phyloP scores from a whole-genome alignment of 2,329 filamentous ascomycete genomes.

The Cordyceps militaris region DNA sequence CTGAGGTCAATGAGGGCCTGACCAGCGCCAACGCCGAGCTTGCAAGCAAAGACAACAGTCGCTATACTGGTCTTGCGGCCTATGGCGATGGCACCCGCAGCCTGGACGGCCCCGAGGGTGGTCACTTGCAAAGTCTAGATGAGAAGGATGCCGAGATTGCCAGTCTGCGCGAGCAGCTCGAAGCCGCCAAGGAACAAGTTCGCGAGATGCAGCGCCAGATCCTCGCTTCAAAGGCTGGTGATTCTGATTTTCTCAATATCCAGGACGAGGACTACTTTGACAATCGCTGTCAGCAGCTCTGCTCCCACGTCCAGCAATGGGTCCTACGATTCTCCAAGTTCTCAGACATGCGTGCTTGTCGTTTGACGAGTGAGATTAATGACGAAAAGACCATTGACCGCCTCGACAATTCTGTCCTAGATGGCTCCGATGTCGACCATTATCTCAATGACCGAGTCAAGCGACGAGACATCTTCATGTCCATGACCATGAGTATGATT shows the following conservation, averaged over 20 bases:
- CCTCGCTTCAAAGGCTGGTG: conserved; percentile 50
- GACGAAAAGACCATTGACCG: conserved; percentile 92
- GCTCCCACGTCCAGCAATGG: conserved; percentile 95
- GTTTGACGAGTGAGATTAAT: conserved; percentile 73
- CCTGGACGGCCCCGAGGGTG: conserved; percentile 58
- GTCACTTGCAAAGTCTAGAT: conserved; percentile 58
- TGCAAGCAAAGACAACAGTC: conserved; percentile 65
- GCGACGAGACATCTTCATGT: conserved; percentile 94
- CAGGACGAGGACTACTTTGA: conserved; percentile 95
- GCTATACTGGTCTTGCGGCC: conserved; percentile 59
- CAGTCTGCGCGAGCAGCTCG: conserved; percentile 69
- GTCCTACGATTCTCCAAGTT: conserved; percentile 96
- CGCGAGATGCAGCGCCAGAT: conserved; percentile 47
- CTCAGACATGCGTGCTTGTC: conserved; percentile 84
- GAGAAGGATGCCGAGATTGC: conserved; percentile 81
- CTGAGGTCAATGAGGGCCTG: conserved; percentile 75
- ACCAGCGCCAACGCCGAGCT: conserved; percentile 71
- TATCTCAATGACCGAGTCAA: conserved; percentile 83
- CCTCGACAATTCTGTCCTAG: conserved; percentile 87
- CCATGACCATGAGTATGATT: conserved; percentile 97
- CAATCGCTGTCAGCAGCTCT: conserved; percentile 85
- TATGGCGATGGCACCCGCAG: conserved; percentile 60
- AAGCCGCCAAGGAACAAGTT: conserved; percentile 59
- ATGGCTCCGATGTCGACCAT: conserved; percentile 85
- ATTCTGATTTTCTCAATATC: conserved; percentile 67